Evolutionary conservation across 1,284 basidiomycete genomes (phyloP).

Genomic region (Gomphus bonarii): DNA sequence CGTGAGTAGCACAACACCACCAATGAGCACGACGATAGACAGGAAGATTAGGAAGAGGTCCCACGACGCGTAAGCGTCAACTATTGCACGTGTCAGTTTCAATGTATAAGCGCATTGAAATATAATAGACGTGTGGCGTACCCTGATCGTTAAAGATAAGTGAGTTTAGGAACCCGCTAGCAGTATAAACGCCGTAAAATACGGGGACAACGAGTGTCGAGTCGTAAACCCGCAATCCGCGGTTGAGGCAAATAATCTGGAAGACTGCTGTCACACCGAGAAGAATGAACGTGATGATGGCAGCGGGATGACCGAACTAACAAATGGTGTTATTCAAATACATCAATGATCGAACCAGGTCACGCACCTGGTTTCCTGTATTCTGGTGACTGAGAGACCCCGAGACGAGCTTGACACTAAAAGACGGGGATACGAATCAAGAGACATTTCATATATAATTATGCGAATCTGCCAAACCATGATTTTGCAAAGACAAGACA

Average conservation of each 20-base stretch:
- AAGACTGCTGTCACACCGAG: conserved; percentile 72
- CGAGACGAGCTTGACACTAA: conserved; percentile 66
- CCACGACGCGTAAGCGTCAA: conserved; percentile 77
- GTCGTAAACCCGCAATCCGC: conserved; percentile 72
- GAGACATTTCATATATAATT: conserved; percentile 3
- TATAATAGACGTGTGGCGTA: conserved; percentile 24
- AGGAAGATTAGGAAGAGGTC: conserved; percentile 78
- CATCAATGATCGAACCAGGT: conserved; percentile 3
- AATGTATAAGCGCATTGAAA: conserved; percentile 14
- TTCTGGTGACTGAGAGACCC: conserved; percentile 67
- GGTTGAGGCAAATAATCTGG: conserved; percentile 87
- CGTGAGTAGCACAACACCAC: conserved; percentile 77
- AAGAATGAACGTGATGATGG: conserved; percentile 77
- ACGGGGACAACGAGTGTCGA: conserved; percentile 67
- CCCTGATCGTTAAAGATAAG: conserved; percentile 24
- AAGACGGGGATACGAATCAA: conserved; percentile 6
- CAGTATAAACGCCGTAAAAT: conserved; percentile 62
- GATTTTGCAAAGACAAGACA: conserved; percentile 90
- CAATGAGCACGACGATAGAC: conserved; percentile 76
- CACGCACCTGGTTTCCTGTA: conserved; percentile 55
- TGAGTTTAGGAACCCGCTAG: conserved; percentile 56
- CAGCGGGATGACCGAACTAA: conserved; percentile 63
- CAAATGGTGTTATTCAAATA: conserved; percentile 12
- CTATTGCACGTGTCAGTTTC: conserved; percentile 58
- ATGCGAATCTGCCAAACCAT: conserved; percentile 33